Conservation (phyloP, 164 flowering plant genomes). For the Vitis cinerea region DNA sequence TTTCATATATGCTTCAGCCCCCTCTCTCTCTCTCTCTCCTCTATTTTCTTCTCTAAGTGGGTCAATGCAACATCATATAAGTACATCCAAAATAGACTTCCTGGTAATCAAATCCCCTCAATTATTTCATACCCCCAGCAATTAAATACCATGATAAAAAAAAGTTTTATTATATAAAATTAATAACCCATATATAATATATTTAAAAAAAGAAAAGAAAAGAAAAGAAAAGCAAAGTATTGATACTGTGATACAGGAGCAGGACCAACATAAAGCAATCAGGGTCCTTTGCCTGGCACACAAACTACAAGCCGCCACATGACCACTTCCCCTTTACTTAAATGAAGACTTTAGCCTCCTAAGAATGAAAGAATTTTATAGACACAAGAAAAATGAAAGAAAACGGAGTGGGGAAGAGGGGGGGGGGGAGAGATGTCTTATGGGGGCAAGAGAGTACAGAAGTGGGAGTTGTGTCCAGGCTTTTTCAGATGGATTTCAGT, state of each 20-base stretch:
- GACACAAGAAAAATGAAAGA: neutral
- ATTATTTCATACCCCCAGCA: slow-evolving; percentile 33
- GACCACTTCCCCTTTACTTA: neutral
- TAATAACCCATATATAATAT: neutral
- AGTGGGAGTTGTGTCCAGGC: slow-evolving; percentile 36
- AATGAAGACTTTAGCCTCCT: neutral
- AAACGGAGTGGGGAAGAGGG: neutral
- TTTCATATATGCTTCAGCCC: slow-evolving; percentile 9
- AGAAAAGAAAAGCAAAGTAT: slow-evolving; percentile 1
- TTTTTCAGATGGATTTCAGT: slow-evolving; percentile 37
- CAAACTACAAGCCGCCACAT: slow-evolving; percentile 43
- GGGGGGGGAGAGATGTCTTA: neutral
- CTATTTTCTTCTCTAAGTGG: slow-evolving; percentile 24
- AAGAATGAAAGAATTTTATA: neutral
- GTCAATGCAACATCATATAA: slow-evolving; percentile 38
- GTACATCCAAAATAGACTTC: slow-evolving; percentile 44
- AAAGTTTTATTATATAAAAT: neutral
- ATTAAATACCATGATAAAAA: slow-evolving; percentile 1
- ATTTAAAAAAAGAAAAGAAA: neutral
- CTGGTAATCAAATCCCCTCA: slow-evolving; percentile 33
- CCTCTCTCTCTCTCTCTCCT: slow-evolving; percentile 11
- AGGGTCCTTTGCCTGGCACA: slow-evolving; percentile 22
- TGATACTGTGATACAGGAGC: neutral
- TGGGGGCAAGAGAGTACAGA: slow-evolving; percentile 24
- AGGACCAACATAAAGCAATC: slow-evolving; percentile 12